phyloP scores from a whole-genome alignment of 371 early-diverging fungal species.

The Apophysomyces elegans region DNA sequence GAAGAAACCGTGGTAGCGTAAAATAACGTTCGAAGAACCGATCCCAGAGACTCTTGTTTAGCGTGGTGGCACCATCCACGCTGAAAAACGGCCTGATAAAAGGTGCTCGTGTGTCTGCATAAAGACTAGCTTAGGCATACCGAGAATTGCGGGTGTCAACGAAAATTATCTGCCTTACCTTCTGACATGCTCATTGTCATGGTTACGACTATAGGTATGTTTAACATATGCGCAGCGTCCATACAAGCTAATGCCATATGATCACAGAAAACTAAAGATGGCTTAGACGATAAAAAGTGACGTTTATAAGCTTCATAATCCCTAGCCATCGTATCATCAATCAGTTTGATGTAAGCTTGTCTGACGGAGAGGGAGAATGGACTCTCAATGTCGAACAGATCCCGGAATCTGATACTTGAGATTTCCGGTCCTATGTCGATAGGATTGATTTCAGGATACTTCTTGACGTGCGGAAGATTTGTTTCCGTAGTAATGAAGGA shows the following conservation, averaged over 20 bases:
- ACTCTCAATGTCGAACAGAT: slow-evolving; percentile 19
- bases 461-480: slow-evolving; percentile 9
- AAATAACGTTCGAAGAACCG: slow-evolving; percentile 21
- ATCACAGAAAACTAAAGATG: slow-evolving; percentile 27
- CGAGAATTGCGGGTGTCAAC: too few relatives aligned
- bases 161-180: not conserved
- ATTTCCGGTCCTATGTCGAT: slow-evolving; percentile 18
- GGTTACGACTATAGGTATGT: slow-evolving; percentile 20
- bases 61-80: slow-evolving; percentile 14
- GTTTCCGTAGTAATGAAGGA: slow-evolving; percentile 20
- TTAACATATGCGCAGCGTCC: slow-evolving; percentile 22
- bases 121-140: not conserved
- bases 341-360: slow-evolving; percentile 6
- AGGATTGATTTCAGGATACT: slow-evolving; percentile 14
- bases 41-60: slow-evolving; percentile 15
- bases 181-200: slow-evolving; percentile 26
- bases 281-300: slow-evolving; percentile 14
- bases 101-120: slow-evolving; percentile 21
- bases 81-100: slow-evolving; percentile 15
- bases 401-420: slow-evolving; percentile 14
- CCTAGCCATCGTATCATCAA: slow-evolving; percentile 10
- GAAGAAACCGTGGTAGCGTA: slow-evolving; percentile 13
- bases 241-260: slow-evolving; percentile 24
- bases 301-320: slow-evolving; percentile 9
- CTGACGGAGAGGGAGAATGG: slow-evolving; percentile 3